A percentile compares a stretch with the other conserved stretches of the same genome.
Conservation (phyloP, 257 asterid species). For the Vinca minor region DNA sequence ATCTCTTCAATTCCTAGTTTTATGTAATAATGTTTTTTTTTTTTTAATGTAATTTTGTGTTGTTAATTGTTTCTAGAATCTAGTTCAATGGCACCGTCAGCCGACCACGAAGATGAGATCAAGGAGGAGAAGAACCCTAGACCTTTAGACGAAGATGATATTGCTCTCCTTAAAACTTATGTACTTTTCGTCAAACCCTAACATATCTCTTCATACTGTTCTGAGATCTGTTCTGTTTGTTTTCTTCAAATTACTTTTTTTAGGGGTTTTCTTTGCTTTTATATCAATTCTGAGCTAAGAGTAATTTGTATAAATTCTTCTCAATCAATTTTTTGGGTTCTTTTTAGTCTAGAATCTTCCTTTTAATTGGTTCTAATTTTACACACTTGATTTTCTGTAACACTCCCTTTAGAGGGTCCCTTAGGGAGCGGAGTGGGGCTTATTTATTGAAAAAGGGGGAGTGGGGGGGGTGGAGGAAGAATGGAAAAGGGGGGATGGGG, state of each 20-base stretch:
- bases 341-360: neutral
- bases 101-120: constrained; percentile 67
- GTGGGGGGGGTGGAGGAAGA: no score
- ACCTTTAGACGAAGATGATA: constrained; percentile 88
- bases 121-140: constrained; percentile 90
- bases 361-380: neutral
- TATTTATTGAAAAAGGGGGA: no score
- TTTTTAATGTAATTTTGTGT: neutral
- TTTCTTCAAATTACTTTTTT: neutral
- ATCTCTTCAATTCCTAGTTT: neutral
- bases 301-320: neutral
- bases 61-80: neutral
- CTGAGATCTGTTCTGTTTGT: neutral
- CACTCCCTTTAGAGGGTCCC: no score
- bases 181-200: constrained; percentile 28
- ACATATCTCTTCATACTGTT: neutral
- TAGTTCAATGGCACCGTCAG: constrained; percentile 25
- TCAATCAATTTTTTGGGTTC: no score
- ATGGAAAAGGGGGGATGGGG: no score
- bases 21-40: neutral
- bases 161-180: constrained; percentile 87
- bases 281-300: neutral
- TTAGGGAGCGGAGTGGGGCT: no score
- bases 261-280: neutral
- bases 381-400: no score